Evolutionary conservation across 257 asterid genomes (phyloP).

Genomic region (Solanum sejunctum): DNA sequence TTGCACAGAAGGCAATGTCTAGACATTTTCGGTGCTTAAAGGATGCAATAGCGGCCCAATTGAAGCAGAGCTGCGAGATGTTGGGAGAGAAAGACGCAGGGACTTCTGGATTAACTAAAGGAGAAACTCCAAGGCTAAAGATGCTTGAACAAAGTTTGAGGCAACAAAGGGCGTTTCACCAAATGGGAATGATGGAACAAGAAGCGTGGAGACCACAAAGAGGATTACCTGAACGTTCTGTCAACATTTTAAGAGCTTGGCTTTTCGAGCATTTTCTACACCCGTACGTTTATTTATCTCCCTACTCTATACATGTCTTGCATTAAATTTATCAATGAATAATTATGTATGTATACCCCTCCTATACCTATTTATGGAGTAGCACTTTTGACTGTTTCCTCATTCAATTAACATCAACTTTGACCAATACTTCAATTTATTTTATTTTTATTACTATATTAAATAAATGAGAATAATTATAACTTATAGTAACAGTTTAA

Average conservation of each 20-base stretch:
- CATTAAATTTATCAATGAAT: neutral
- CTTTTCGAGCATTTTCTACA: conserved; percentile 94
- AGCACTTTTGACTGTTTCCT: too few relatives aligned
- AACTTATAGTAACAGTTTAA: too few relatives aligned
- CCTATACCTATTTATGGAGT: too few relatives aligned
- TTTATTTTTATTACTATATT: too few relatives aligned
- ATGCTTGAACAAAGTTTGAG: conserved; percentile 73
- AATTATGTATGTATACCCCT: too few relatives aligned
- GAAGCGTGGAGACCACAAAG: conserved; percentile 98
- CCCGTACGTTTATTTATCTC: conserved; percentile 54
- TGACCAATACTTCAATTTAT: too few relatives aligned
- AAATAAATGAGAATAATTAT: too few relatives aligned
- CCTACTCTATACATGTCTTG: neutral
- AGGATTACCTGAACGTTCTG: conserved; percentile 94
- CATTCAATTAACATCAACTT: too few relatives aligned
- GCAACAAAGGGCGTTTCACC: conserved; percentile 80
- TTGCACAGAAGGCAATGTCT: conserved; percentile 95
- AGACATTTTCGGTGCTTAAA: conserved; percentile 84
- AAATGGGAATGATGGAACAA: conserved; percentile 97
- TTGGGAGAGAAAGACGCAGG: conserved; percentile 81
- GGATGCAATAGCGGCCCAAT: conserved; percentile 65
- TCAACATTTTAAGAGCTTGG: conserved; percentile 90
- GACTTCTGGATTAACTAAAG: conserved; percentile 67
- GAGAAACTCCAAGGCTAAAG: conserved; percentile 87
- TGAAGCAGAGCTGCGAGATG: conserved; percentile 60